Conservation (phyloP, 306 rosid genomes). For the Quercus robur region DNA sequence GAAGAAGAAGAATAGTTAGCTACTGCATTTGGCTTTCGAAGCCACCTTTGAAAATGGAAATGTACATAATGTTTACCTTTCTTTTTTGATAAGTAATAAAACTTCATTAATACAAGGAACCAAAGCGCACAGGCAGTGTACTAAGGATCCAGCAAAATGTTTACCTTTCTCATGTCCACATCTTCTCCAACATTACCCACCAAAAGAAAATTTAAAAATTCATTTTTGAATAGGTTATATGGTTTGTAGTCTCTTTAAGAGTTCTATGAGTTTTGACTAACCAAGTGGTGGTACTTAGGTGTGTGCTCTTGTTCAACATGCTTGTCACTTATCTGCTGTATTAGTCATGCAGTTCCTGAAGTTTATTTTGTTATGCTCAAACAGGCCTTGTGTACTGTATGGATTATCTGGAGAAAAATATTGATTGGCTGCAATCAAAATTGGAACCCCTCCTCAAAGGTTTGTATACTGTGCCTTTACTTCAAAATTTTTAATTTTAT, state of each 20-base stretch:
- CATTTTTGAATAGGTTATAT: too few relatives aligned
- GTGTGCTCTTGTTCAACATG: neutral
- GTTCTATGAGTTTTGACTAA: neutral
- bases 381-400: constrained; percentile 90
- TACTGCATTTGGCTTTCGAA: neutral
- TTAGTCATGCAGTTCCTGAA: constrained; percentile 16
- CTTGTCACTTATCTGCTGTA: neutral
- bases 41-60: neutral
- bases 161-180: neutral
- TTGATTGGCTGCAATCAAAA: constrained; percentile 84
- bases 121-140: too few relatives aligned
- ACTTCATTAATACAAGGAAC: too few relatives aligned
- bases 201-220: too few relatives aligned
- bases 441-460: constrained; percentile 87
- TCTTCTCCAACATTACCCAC: neutral
- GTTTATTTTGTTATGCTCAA: constrained; percentile 21
- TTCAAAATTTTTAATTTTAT: neutral
- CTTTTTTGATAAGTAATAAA: too few relatives aligned
- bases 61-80: too few relatives aligned
- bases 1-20: neutral
- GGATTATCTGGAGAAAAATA: constrained; percentile 91
- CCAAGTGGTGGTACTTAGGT: neutral
- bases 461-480: constrained; percentile 31
- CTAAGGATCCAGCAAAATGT: too few relatives aligned
- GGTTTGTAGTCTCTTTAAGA: neutral